phyloP scores from a whole-genome alignment of 2,329 filamentous ascomycete genomes.

The Mariannaea sp. region DNA sequence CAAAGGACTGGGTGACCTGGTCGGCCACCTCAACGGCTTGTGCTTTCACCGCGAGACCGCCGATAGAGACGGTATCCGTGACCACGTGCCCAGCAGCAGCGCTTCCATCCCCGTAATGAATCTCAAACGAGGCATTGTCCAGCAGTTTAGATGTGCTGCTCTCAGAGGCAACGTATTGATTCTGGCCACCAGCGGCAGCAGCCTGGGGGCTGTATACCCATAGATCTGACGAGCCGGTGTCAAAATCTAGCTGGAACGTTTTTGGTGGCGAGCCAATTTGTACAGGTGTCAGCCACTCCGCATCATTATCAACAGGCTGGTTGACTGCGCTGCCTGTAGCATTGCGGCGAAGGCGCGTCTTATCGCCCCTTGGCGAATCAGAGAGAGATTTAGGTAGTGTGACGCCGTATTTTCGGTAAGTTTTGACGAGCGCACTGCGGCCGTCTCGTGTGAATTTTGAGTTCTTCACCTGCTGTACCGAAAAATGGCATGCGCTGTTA shows the following conservation, averaged over 20 bases:
- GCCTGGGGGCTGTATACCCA: constrained; percentile 55
- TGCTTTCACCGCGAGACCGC: constrained; percentile 44
- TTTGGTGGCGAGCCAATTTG: constrained; percentile 51
- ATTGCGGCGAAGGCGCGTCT: constrained; percentile 35
- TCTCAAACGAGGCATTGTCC: constrained; percentile 46
- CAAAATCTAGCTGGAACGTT: constrained; percentile 50
- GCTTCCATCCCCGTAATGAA: constrained; percentile 51
- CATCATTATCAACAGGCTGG: constrained; percentile 39
- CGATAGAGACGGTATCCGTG: constrained; percentile 49
- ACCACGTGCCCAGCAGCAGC: constrained; percentile 50
- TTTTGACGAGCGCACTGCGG: constrained; percentile 40
- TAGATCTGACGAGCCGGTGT: constrained; percentile 53
- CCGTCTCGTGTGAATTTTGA: constrained; percentile 42
- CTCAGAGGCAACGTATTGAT: constrained; percentile 46
- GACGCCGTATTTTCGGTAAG: constrained; percentile 46
- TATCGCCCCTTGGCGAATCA: constrained; percentile 1
- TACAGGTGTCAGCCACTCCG: constrained; percentile 47
- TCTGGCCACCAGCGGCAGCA: constrained; percentile 46
- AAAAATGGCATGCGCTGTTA: constrained; percentile 31
- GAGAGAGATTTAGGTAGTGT: constrained; percentile 35
- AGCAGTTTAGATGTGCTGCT: constrained; percentile 47
- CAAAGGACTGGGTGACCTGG: constrained; percentile 47
- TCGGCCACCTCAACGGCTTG: constrained; percentile 52
- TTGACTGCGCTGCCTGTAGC: background rate
- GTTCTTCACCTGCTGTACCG: constrained; percentile 46